These are phyloP conservation scores for Cephalotrichum gorgonifer DNA, from an alignment of 2,329 filamentous ascomycete species.

Conservation along the genomic window DNA sequence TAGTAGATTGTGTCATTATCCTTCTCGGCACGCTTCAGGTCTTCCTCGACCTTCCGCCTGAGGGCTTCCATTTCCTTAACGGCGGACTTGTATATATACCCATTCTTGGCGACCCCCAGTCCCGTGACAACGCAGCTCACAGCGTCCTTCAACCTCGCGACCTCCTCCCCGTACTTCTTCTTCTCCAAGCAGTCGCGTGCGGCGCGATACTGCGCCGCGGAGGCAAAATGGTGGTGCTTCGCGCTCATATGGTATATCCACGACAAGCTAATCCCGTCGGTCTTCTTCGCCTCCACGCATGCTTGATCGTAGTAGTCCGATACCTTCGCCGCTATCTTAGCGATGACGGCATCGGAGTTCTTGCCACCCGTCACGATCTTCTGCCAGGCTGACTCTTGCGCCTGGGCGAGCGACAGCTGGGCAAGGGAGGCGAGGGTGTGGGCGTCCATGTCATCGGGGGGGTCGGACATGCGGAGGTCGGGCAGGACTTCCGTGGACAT, in stretches of 20 bases:
- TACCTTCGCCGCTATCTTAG: slow-evolving; percentile 79
- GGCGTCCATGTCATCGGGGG: slow-evolving; percentile 92
- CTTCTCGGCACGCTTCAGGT: slow-evolving; percentile 84
- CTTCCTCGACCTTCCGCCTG: slow-evolving; percentile 73
- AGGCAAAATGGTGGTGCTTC: slow-evolving; percentile 95
- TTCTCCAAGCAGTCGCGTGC: slow-evolving; percentile 90
- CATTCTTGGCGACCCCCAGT: slow-evolving; percentile 64
- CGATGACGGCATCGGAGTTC: slow-evolving; percentile 82
- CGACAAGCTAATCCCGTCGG: slow-evolving; percentile 78
- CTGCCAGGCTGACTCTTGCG: slow-evolving; percentile 96
- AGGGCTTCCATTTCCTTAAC: slow-evolving; percentile 72
- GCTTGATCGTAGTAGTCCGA: slow-evolving; percentile 83
- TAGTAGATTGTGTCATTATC: slow-evolving; percentile 96
- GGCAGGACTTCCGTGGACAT: slow-evolving; percentile 69
- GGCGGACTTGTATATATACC: slow-evolving; percentile 72
- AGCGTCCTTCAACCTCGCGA: slow-evolving; percentile 75
- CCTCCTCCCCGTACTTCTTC: slow-evolving; percentile 88
- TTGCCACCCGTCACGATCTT: slow-evolving; percentile 91
- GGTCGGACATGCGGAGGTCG: slow-evolving; percentile 68
- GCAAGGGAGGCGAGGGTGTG: slow-evolving; percentile 76
- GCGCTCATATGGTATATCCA: slow-evolving; percentile 98
- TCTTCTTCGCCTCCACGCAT: slow-evolving; percentile 77
- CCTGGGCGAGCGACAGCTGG: slow-evolving; percentile 80
- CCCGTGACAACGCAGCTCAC: slow-evolving; percentile 76
- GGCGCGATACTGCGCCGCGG: slow-evolving; percentile 85